Evolutionary conservation across 345 rosid species (phyloP), one percentile per base, ranked within the genome.

Genomic region (Salix dunnii): DNA sequence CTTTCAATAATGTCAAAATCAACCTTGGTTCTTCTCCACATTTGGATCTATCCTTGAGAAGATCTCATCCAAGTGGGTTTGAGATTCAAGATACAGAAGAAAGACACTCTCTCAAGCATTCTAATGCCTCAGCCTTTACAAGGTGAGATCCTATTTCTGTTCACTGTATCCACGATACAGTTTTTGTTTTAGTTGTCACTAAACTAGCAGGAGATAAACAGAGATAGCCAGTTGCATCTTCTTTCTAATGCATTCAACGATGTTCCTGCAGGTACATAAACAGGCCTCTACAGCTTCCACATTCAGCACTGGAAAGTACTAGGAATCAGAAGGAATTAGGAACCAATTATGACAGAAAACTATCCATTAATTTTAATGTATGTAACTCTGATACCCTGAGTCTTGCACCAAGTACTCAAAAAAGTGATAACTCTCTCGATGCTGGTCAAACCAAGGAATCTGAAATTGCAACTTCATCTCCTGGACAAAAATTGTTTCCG

Each of bases 91-190:
- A 61, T 62, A 71, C 85, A 14, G 91, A 86, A 79, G 93, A 88
- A 75, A 82, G 77, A 68, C 86, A 83, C 18, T 79, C 80, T 31
- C 88, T 95, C 33, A 84, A 85, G 84, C 97, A 89, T 62, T 92
- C 97, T 58, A 84, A 84, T 88, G 89, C 93, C 84, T 95, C 97
- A 0, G 97, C 99, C 77, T 95, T 95, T 80, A 83, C 94, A 6
- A 83, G 91, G 97, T 90, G 77, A 83, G 92, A 79, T 67, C 71
- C 42, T 67, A 30, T 75, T 42, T 77, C 65, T 25, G 5, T 21
- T 73, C 48, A 36, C 21, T 43, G 5, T 53, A 12, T 40, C 58
- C n/a, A 68, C 21, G 6, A 46, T 20, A 77, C 10, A 23, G 43
- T 14, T 74, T 48, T 18, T 13, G 3, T 51, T 28, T 35, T 27